Conservation (phyloP, 495 filamentous ascomycete genomes). For the Penicillium coffeae region DNA sequence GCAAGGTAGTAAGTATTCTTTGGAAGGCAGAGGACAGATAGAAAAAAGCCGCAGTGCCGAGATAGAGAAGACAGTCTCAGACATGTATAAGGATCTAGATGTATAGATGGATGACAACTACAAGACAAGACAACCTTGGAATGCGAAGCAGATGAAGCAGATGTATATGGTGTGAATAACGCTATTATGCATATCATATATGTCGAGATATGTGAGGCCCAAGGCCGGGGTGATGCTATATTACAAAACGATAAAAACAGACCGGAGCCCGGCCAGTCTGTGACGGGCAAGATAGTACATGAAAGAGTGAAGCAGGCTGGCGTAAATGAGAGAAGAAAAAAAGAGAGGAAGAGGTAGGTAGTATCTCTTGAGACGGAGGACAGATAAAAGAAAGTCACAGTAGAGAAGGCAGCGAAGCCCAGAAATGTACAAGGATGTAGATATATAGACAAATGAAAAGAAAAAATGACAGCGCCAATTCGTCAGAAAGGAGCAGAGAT, state of each 20-base stretch:
- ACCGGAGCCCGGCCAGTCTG: constrained; percentile 26
- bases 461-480: constrained; percentile 15
- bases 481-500: constrained; percentile 19
- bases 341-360: not conserved
- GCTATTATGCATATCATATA: constrained; percentile 13
- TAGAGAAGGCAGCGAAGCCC: constrained; percentile 5
- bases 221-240: constrained; percentile 29
- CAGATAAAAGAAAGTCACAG: not conserved
- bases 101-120: too few relatives aligned
- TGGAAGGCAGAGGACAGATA: too few relatives aligned
- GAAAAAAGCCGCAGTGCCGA: too few relatives aligned
- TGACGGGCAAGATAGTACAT: constrained; percentile 15
- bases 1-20: too few relatives aligned
- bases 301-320: constrained; percentile 14
- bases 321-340: not conserved
- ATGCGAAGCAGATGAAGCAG: too few relatives aligned
- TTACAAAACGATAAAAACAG: constrained; percentile 35
- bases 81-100: too few relatives aligned
- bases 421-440: constrained; percentile 27
- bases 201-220: constrained; percentile 13
- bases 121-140: too few relatives aligned
- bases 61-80: too few relatives aligned
- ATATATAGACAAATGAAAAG: constrained; percentile 35
- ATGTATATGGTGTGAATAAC: too few relatives aligned
- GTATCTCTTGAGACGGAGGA: not conserved